Evolutionary conservation across 768 basidiomycete species (phyloP), one percentile per base, ranked within the genome.

Genomic region (Agaricus subrufescens): DNA sequence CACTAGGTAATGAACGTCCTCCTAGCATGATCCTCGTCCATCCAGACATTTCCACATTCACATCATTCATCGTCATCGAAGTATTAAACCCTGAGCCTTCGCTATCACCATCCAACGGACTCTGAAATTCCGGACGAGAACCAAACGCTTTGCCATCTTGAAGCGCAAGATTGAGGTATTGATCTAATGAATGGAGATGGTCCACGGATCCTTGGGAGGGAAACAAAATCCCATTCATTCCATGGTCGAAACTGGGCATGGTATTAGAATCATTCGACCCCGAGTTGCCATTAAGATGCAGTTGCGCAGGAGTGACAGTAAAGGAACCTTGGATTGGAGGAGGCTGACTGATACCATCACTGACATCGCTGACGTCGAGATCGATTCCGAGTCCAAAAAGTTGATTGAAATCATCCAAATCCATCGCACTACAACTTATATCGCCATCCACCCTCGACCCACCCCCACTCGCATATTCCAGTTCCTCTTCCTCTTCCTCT

Each of bases 121-220:
- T 27, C 6, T 46, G 38, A 43, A 56, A 43, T 43, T 56, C 54
- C 23, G 54, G 43, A 23, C 49, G n/a, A 5, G 54, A 56, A n/a
- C 54, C 47, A 26, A 56, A 49, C 7, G 39, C 39, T 39, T 43
- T 49, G 11, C 46, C 2, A 42, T 26, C n/a, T 14, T 10, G 50
- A 55, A 10, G 37, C 34, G 34, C 25, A 45, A 42, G 15, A 46
- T 8, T 37, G 34, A 14, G 38, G 37, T 40, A 54, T 44, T 46
- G 27, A 12, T 46, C 45, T 26, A 34, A 46, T 10, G 9, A 14
- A 11, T 46, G 52, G 10, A 53, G 34, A 12, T 26, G 40, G 45
- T 53, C 44, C 31, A 15, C 26, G 4, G 52, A 38, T 37, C 42
- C 51, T 19, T 19, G 39, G 31, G 11, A 40, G 3, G 27, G 40